phyloP scores from a whole-genome alignment of 2,329 filamentous ascomycete species.

The Fusarium torreyae region DNA sequence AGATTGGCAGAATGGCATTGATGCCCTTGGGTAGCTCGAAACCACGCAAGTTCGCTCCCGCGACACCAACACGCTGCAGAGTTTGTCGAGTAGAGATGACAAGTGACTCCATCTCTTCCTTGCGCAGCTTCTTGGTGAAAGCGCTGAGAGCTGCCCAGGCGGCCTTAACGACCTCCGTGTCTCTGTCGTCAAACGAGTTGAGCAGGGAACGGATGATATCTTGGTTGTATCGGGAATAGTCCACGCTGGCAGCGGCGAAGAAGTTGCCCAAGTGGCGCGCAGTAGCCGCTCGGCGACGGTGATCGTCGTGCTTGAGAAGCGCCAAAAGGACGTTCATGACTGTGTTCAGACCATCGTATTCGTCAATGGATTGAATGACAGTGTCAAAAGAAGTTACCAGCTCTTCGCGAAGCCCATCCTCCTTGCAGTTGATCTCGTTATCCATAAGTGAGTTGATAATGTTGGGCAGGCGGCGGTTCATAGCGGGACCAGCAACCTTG shows the following conservation, averaged over 20 bases:
- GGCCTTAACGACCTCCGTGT: constrained; percentile 87
- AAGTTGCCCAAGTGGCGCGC: constrained; percentile 87
- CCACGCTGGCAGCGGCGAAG: constrained; percentile 83
- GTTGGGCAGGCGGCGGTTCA: constrained; percentile 89
- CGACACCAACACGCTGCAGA: constrained; percentile 88
- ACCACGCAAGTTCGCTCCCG: constrained; percentile 86
- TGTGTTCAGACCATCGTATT: constrained; percentile 94
- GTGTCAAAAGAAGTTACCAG: constrained; percentile 88
- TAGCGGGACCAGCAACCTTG: constrained; percentile 88
- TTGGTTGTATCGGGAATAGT: constrained; percentile 96
- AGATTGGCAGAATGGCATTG: constrained; percentile 95
- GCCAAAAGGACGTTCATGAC: constrained; percentile 94
- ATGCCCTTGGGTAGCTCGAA: constrained; percentile 97
- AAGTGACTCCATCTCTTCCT: constrained; percentile 98
- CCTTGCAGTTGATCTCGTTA: constrained; percentile 83
- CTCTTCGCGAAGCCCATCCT: constrained; percentile 80
- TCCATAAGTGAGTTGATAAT: constrained; percentile 97
- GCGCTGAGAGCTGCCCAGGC: constrained; percentile 90
- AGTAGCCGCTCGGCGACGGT: constrained; percentile 83
- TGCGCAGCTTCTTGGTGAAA: constrained; percentile 90
- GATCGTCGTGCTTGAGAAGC: constrained; percentile 93
- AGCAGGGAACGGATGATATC: constrained; percentile 93
- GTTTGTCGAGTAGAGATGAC: constrained; percentile 89
- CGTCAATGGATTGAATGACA: constrained; percentile 92
- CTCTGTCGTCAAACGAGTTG: constrained; percentile 91